Conservation (phyloP, 768 basidiomycete species). For the Mycena chlorophos region DNA sequence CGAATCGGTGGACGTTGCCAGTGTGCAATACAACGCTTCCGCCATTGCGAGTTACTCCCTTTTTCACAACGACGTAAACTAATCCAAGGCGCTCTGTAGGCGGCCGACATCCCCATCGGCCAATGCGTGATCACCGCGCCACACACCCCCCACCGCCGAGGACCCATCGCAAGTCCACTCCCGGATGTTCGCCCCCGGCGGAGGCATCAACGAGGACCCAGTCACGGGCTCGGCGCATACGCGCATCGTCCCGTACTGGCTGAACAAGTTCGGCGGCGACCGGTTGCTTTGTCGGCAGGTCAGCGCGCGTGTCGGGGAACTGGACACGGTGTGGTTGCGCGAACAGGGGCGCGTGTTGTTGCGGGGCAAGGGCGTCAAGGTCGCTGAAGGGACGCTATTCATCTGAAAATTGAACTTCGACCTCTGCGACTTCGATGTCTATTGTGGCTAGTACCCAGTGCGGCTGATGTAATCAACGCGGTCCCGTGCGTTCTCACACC, state of each 20-base stretch:
- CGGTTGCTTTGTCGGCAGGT: constrained; percentile 8
- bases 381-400: constrained; percentile 5
- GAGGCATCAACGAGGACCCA: constrained; percentile 17
- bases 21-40: constrained; percentile 1
- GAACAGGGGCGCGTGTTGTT: constrained; percentile 13
- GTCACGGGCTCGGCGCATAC: constrained; percentile 21
- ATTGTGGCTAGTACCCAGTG: too few relatives aligned
- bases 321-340: constrained; percentile 15
- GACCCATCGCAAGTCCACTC: constrained; percentile 18
- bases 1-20: constrained; percentile 14
- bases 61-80: not conserved
- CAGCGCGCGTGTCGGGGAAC: constrained; percentile 13
- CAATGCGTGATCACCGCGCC: constrained; percentile 15
- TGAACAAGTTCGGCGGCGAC: constrained; percentile 11
- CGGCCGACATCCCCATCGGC: constrained; percentile 9
- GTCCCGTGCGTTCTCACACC: too few relatives aligned
- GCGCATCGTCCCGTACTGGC: constrained; percentile 19
- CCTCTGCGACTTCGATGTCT: too few relatives aligned
- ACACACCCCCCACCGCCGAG: constrained; percentile 9
- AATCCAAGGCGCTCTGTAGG: constrained; percentile 1
- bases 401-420: not conserved
- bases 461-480: too few relatives aligned
- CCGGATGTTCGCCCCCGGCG: constrained; percentile 16
- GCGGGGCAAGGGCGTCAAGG: constrained; percentile 10
- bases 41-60: constrained; percentile 6